Evolutionary conservation across 805 yeast species (phyloP).

Genomic region (Phaffomyces antillensis): DNA sequence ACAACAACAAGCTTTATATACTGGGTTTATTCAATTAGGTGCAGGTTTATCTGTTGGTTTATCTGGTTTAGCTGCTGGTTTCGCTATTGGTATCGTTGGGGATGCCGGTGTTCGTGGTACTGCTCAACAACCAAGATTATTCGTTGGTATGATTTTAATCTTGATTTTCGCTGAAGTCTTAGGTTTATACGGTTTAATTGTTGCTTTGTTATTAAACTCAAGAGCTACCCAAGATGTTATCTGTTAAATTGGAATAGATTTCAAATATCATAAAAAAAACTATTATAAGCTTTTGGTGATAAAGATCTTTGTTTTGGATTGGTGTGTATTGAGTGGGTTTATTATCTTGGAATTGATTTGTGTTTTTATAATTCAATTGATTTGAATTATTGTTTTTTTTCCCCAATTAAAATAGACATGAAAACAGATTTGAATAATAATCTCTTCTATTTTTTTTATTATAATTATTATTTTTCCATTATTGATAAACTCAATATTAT

Average conservation of each 20-base stretch:
- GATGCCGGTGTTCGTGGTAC: conserved; percentile 99
- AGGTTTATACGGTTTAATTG: conserved; percentile 98
- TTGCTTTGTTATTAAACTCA: conserved; percentile 94
- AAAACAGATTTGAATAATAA: too few relatives aligned
- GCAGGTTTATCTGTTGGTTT: conserved; percentile 97
- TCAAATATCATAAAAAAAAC: background rate
- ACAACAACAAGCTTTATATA: conserved; percentile 88
- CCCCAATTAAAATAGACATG: too few relatives aligned
- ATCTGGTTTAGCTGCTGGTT: conserved; percentile 97
- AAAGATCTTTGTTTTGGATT: too few relatives aligned
- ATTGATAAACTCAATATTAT: background rate
- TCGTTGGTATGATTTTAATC: conserved; percentile 97
- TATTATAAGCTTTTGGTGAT: background rate
- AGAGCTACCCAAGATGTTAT: conserved; percentile 90
- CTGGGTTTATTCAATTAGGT: conserved; percentile 97
- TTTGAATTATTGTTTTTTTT: background rate
- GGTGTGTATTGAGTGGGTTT: too few relatives aligned
- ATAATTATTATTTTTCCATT: too few relatives aligned
- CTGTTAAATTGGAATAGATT: conserved; percentile 50
- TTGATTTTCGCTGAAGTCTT: conserved; percentile 98
- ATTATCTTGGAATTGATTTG: too few relatives aligned
- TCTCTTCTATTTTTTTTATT: too few relatives aligned
- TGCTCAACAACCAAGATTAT: conserved; percentile 96
- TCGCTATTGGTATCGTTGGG: conserved; percentile 98
- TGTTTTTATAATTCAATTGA: background rate